Evolutionary conservation across 495 filamentous ascomycete species (phyloP), one percentile per base, ranked within the genome.

Genomic region (Lasiosphaeria hispida): DNA sequence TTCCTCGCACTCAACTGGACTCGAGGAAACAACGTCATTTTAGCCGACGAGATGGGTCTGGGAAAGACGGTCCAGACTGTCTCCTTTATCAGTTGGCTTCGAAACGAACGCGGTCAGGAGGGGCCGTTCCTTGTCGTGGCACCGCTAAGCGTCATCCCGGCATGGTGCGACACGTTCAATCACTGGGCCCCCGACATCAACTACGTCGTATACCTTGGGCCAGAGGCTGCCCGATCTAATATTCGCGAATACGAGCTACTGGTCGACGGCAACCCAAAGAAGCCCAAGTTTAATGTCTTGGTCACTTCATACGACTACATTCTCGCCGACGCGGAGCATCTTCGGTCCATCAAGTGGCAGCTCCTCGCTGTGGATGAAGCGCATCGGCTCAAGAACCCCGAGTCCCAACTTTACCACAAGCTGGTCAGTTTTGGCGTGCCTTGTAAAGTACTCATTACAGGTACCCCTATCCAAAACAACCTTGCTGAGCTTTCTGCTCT

Each of bases 21-120:
- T 42, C 85, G 85, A 60, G 85, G 85, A 42, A 89, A 91, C 63
- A 97, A 97, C 64, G 92, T 96, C 60, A 96, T 99, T 51, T 80
- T 99, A 11, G 94, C 94, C 10, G 94, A 99, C 63, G 94, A 99
- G 69, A 99, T 99, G 94, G 94, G 94, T 54, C 79, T 99, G 30
- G 94, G 94, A 19, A 99, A 99, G 77, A 99, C 94, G 0, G 93
- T 99, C 3, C 94, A 99, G 72, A 97, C 93, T 1, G 92, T 99
- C 17, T 81, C 94, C 0, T 97, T 97, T 71, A 87, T 97, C 77
- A 96, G 93, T 69, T 97, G 95, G 92, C 81, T 99, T 59, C 88
- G 92, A n/a, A 92, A 97, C 75, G 87, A 90, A 42, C 80, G 93
- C 54, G 79, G 79, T 47, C 95, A 97, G 66, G 86, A 97, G 73